Base-by-base conservation (phyloP, 2,329 filamentous ascomycete species). In the Pseudopyrenochaeta lycopersici region DNA sequence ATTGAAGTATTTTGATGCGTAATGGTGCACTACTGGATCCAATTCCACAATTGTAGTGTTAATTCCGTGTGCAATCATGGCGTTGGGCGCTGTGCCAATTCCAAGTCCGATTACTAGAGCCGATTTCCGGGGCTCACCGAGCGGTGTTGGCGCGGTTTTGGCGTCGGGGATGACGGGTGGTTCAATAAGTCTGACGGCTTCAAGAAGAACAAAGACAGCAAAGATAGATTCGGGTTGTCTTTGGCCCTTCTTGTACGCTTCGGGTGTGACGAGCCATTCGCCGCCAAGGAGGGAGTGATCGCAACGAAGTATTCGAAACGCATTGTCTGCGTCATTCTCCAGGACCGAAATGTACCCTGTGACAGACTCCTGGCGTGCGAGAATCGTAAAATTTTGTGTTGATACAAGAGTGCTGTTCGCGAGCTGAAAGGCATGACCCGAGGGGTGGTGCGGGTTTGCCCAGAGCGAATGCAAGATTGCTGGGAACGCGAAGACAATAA, bases 41-140 rank as follows among this genome's bases (percentile, higher is more conserved):
- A 99, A 91, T 75, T 99, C 95, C 14, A 99, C 90, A 56, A 97
- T 89, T 0, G 94, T 98, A 1, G 94, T 98, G 67, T 93, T 85
- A 70, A 99, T 91, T 3, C 92, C 92, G 67, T 97, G 95, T 4
- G 86, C 83, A 51, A 97, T 90, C 12, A 99, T 78, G 5, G 94
- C 92, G 35, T 91, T 89, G 0, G 94, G 94, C 0, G 91, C 92
- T 0, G 94, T 98, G 33, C 95, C 95, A 53, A 98, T 91, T 40
- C 95, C 95, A 17, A 98, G 86, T 6, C 95, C 95, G 63, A 99
- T 90, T 47, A 96, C 90, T 3, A 98, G 82, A 1, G 94, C 94
- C 43, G 85, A 90, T 40, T 90, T 90, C 54, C 90, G 79, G n/a
- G 77, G 77, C 63, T 93, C 90, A 30, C 82, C 79, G 4, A 81